Conservation (phyloP, 768 basidiomycete species). For the Tylopilus vinaceipallidus region DNA sequence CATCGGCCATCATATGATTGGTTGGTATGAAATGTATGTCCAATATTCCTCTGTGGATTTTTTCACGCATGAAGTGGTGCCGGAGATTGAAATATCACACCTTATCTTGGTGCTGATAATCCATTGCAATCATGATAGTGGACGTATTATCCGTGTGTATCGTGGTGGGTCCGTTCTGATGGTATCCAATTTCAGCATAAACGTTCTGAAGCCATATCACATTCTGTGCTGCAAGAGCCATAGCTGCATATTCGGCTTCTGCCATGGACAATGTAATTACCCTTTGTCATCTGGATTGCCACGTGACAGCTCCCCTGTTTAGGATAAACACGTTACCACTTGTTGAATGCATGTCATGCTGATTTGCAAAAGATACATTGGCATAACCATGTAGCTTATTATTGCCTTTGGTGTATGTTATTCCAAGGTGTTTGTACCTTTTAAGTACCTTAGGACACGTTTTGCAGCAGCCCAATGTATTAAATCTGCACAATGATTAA, state of each 20-base stretch:
- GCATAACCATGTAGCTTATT: not conserved
- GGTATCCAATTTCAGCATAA: not conserved
- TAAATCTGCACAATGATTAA: conserved; percentile 2
- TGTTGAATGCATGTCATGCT: not conserved
- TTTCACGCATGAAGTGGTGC: no score
- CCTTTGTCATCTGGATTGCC: not conserved
- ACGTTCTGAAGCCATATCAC: not conserved
- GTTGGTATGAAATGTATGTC: not conserved
- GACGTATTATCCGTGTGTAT: not conserved
- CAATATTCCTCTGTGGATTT: not conserved
- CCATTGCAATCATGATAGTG: not conserved
- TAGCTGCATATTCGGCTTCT: not conserved
- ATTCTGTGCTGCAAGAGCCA: not conserved
- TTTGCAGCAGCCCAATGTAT: conserved; percentile 15
- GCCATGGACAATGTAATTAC: not conserved
- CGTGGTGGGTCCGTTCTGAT: not conserved
- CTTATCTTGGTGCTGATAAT: no score
- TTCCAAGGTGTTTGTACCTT: conserved; percentile 1
- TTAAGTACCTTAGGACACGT: conserved; percentile 13
- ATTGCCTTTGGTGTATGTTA: not conserved
- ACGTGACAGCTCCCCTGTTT: not conserved
- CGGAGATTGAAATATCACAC: no score
- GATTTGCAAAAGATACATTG: not conserved
- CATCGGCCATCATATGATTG: not conserved
- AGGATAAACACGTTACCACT: not conserved